These are phyloP conservation scores for Mytilinidion resinicola DNA, from an alignment of 495 filamentous ascomycete species.

Conservation along the genomic window DNA sequence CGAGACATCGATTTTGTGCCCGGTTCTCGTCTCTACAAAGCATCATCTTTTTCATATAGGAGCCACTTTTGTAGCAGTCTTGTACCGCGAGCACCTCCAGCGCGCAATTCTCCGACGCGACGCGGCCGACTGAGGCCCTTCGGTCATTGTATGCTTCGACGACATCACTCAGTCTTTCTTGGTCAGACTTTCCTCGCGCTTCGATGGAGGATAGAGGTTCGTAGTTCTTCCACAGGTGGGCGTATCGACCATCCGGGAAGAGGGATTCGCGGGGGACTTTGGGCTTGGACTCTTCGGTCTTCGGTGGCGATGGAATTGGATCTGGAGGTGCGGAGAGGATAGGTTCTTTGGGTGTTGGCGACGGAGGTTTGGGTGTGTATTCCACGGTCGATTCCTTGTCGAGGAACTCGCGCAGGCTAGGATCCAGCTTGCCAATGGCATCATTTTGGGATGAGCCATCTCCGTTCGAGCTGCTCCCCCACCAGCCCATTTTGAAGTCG, in stretches of 20 bases:
- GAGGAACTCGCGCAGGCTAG: conserved; percentile 77
- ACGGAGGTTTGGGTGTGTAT: conserved; percentile 39
- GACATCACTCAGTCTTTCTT: conserved; percentile 67
- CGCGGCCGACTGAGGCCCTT: conserved; percentile 65
- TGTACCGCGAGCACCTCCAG: conserved; percentile 70
- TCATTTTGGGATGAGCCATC: conserved; percentile 37
- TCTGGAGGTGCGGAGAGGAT: conserved; percentile 1
- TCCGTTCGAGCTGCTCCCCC: not conserved
- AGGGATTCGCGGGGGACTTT: conserved; percentile 50
- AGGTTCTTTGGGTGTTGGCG: conserved; percentile 38
- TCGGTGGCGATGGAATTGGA: not conserved
- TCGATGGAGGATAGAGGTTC: conserved; percentile 59
- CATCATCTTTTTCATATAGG: conserved; percentile 52
- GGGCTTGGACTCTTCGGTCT: conserved; percentile 8
- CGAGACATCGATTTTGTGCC: conserved; percentile 73
- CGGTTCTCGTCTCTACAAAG: conserved; percentile 69
- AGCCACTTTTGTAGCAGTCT: conserved; percentile 67
- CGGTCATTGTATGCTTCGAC: conserved; percentile 79
- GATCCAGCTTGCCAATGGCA: conserved; percentile 76
- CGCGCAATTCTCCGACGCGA: conserved; percentile 90
- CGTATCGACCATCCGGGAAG: conserved; percentile 80
- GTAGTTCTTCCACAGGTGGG: conserved; percentile 89
- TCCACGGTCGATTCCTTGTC: conserved; percentile 73
- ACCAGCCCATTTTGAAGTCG: conserved; percentile 13
- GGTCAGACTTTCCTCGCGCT: conserved; percentile 56